Percentiles rank a stretch among this genome's conserved stretches.
These are phyloP conservation scores for Calocybe gambosa DNA, from an alignment of 1,284 basidiomycete genomes.

Conservation along the genomic window DNA sequence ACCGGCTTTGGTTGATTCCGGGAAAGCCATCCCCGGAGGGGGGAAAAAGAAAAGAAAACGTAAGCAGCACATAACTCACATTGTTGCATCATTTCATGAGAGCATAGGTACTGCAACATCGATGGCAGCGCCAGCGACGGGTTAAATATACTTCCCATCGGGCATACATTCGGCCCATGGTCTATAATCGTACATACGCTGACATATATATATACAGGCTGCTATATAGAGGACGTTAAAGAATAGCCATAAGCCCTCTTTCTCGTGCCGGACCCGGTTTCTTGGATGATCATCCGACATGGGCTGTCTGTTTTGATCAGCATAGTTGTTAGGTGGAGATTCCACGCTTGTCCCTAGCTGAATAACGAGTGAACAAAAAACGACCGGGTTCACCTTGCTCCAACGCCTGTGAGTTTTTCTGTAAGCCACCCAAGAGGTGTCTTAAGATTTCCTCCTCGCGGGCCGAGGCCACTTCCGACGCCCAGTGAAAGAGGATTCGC, in stretches of 20 bases:
- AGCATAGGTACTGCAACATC: constrained; percentile 25
- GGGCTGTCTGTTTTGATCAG: not conserved
- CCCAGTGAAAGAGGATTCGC: constrained; percentile 74
- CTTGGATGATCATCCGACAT: not conserved
- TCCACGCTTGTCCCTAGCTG: not conserved
- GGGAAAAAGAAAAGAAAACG: constrained; percentile 70
- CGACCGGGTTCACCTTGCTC: constrained; percentile 35
- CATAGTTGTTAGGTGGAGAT: not conserved
- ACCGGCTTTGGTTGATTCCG: constrained; percentile 38
- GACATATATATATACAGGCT: constrained; percentile 5
- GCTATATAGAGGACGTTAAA: not conserved
- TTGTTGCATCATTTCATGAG: constrained; percentile 7
- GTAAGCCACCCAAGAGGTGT: constrained; percentile 77
- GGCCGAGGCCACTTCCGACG: constrained; percentile 47
- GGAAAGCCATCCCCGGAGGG: constrained; percentile 43
- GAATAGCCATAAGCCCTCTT: not conserved
- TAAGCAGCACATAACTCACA: constrained; percentile 25
- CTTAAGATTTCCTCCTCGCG: constrained; percentile 55
- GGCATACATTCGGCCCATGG: not conserved
- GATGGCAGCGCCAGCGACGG: constrained; percentile 24
- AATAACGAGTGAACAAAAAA: not conserved
- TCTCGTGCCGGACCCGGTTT: not conserved
- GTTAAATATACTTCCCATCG: constrained; percentile 7
- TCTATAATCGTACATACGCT: constrained; percentile 4
- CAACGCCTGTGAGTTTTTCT: constrained; percentile 61